A percentile compares a stretch with the other conserved stretches of the same genome.
Conservation (phyloP, 768 basidiomycete species). For the Cyclocybe cylindracea region DNA sequence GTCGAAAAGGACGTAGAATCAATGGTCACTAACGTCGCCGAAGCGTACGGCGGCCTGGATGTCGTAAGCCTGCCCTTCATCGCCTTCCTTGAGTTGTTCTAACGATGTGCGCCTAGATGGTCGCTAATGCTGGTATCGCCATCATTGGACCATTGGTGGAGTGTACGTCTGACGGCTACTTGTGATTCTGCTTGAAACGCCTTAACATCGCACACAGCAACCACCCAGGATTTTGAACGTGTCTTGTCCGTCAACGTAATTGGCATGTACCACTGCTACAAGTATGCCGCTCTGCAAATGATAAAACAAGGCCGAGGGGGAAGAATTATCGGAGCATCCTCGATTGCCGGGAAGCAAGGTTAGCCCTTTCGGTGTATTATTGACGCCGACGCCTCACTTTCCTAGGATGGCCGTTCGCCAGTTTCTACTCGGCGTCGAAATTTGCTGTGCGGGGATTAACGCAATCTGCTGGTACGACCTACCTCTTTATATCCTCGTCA, state of each 20-base stretch:
- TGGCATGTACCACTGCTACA: constrained; percentile 42
- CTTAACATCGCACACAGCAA: constrained; percentile 12
- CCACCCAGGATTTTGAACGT: constrained; percentile 30
- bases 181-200: background rate
- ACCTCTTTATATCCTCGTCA: background rate
- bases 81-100: background rate
- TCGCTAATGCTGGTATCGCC: constrained; percentile 45
- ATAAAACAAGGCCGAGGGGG: constrained; percentile 44
- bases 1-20: constrained; percentile 40
- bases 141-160: constrained; percentile 20
- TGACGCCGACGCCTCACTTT: no score
- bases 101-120: constrained; percentile 28
- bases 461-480: constrained; percentile 31
- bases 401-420: no score
- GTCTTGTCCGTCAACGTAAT: constrained; percentile 34
- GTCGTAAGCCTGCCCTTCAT: constrained; percentile 35
- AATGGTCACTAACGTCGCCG: constrained; percentile 34
- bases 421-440: constrained; percentile 33
- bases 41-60: constrained; percentile 44
- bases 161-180: constrained; percentile 15
- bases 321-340: constrained; percentile 44
- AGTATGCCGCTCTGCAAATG: constrained; percentile 43
- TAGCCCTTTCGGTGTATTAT: no score
- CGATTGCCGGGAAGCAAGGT: constrained; percentile 42
- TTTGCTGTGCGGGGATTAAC: constrained; percentile 40